Percentiles rank a stretch among this genome's conserved stretches.
phyloP scores from a whole-genome alignment of 179 eudicot genomes.

The Patellifolia procumbens region DNA sequence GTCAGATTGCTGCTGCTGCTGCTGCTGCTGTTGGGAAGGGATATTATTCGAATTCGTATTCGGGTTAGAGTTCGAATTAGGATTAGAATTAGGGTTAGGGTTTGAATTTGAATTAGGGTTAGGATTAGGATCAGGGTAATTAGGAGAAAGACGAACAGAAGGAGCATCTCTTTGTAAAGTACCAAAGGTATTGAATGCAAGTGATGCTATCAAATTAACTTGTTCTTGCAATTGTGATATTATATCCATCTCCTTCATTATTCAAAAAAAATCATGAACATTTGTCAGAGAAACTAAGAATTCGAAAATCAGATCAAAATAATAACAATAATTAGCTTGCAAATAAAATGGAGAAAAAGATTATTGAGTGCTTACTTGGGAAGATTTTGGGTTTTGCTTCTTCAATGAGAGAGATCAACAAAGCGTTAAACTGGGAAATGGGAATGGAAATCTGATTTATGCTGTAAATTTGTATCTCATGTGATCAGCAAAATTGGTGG shows the following conservation, averaged over 20 bases:
- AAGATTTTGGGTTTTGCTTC: not conserved
- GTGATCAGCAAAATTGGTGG: too few relatives aligned
- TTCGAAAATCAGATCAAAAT: not conserved
- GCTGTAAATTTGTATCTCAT: too few relatives aligned
- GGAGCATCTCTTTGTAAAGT: conserved; percentile 88
- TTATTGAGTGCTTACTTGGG: not conserved
- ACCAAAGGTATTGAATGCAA: conserved; percentile 87
- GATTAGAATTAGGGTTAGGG: conserved; percentile 56
- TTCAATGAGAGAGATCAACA: not conserved
- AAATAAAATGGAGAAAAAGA: not conserved
- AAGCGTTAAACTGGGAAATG: too few relatives aligned
- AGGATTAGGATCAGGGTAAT: conserved; percentile 76
- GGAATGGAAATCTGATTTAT: too few relatives aligned
- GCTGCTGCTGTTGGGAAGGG: conserved; percentile 21
- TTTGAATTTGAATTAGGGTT: conserved; percentile 82
- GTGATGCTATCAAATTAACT: conserved; percentile 60
- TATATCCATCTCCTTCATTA: conserved; percentile 56
- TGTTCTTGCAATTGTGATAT: conserved; percentile 90
- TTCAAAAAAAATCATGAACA: not conserved
- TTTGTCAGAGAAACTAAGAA: not conserved
- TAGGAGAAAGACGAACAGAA: conserved; percentile 82
- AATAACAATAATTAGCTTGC: not conserved
- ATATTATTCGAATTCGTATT: conserved; percentile 64
- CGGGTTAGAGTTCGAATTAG: conserved; percentile 40
- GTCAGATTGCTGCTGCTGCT: conserved; percentile 27